These are phyloP conservation scores for Botrytis medusae DNA, from an alignment of 2,329 filamentous ascomycete species.

Conservation along the genomic window DNA sequence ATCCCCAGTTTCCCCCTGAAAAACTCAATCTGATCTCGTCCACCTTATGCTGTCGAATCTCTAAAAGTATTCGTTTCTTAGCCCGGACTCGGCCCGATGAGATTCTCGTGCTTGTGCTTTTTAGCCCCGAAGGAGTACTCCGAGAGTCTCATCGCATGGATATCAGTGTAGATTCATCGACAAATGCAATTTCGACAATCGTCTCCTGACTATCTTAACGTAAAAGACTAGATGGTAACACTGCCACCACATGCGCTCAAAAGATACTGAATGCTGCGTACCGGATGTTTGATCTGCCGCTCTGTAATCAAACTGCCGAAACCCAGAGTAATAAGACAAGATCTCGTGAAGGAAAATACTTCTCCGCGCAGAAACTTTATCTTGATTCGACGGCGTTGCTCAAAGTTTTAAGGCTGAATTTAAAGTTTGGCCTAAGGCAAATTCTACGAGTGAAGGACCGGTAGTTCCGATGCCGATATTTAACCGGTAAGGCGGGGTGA, in stretches of 20 bases:
- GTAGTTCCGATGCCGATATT: not conserved
- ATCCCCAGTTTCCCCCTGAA: constrained; percentile 11
- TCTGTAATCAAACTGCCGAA: not conserved
- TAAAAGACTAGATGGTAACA: not conserved
- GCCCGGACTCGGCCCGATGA: constrained; percentile 9
- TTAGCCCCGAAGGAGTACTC: not conserved
- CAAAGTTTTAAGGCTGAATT: not conserved
- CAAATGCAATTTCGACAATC: not conserved
- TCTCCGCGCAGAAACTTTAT: constrained; percentile 4
- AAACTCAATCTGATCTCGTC: constrained; percentile 7
- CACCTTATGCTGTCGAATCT: constrained; percentile 2
- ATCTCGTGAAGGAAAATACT: not conserved
- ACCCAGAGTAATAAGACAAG: not conserved
- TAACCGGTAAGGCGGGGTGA: constrained; percentile 12
- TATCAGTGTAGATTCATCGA: not conserved
- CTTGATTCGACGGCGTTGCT: not conserved
- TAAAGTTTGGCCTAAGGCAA: not conserved
- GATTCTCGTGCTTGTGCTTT: not conserved
- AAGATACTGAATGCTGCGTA: not conserved
- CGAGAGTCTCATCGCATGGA: not conserved
- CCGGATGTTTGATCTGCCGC: not conserved
- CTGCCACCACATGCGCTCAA: not conserved
- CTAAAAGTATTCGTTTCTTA: not conserved
- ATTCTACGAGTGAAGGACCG: not conserved
- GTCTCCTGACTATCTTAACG: constrained; percentile 1